Evolutionary conservation across 768 basidiomycete genomes (phyloP), one percentile per base, ranked within the genome.

Genomic region (Amylocystis lapponica): DNA sequence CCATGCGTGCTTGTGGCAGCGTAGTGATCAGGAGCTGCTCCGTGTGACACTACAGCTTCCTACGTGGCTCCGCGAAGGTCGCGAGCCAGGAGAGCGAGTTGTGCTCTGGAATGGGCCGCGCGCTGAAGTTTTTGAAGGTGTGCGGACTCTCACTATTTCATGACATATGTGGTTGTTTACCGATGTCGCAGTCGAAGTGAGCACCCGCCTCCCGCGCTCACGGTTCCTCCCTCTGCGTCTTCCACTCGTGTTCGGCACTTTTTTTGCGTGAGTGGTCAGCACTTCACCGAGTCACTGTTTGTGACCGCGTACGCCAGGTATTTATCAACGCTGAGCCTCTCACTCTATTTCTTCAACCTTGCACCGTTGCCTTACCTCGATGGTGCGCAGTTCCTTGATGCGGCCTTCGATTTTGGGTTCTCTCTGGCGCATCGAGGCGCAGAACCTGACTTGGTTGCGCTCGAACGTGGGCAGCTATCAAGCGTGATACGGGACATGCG

Each of bases 281-380:
- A 23, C 37, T 26, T 25, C 23, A 12, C 26, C 12, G 23, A 2
- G 14, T 16, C 16, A 10, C 1, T 20, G 22, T 19, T 19, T 23
- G 11, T 36, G 29, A 36, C 27, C 6, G 12, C 26, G 7, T 22
- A 23, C 5, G 3, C 3, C 34, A 85, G 86, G 47, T 86, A 86
- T 47, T 61, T 81, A 46, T 63, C 67, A 26, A 75, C 78, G 55
- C 71, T 86, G 2, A 79, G 81, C n/a, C 60, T 92, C 25, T 91
- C 88, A 3, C 67, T 94, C 2, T 91, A 77, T 59, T 63, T 91
- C 45, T 81, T 93, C 67, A 94, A 94, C 59, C 73, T 88, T 21
- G 69, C 93, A 19, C 89, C 91, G 0, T 58, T 92, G 26, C 75
- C 76, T 2, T 65, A 67, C 36, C 68, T 93, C 16, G 91, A 94